Evolutionary conservation across 2,329 filamentous ascomycete genomes (phyloP).

Genomic region (Nemania serpens): DNA sequence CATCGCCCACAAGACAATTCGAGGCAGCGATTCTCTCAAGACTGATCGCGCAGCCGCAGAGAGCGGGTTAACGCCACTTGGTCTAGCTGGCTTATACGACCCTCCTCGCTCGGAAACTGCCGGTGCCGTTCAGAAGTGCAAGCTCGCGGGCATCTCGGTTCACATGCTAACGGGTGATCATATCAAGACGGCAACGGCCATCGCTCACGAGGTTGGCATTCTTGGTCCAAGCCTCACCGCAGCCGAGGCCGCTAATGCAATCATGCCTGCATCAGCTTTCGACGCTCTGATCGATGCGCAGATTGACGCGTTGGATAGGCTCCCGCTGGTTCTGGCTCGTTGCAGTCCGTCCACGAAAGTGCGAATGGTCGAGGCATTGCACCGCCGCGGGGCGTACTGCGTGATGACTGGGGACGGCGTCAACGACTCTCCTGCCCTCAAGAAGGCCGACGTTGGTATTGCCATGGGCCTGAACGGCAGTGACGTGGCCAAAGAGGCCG

Average conservation of each 20-base stretch:
- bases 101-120: constrained; percentile 71
- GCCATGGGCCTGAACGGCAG: constrained; percentile 74
- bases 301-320: constrained; percentile 62
- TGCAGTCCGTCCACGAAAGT: constrained; percentile 75
- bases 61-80: constrained; percentile 64
- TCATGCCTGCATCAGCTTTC: constrained; percentile 68
- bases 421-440: constrained; percentile 75
- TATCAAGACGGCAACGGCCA: constrained; percentile 68
- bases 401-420: constrained; percentile 79
- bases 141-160: constrained; percentile 65
- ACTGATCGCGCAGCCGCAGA: constrained; percentile 61
- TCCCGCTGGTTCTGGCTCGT: constrained; percentile 71
- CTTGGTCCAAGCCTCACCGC: constrained; percentile 46
- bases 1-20: constrained; percentile 59
- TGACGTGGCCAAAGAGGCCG: constrained; percentile 78
- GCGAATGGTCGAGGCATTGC: constrained; percentile 76
- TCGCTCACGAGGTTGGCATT: constrained; percentile 69
- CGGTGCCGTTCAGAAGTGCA: constrained; percentile 62
- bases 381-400: constrained; percentile 68
- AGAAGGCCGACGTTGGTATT: constrained; percentile 75
- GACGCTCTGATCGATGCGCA: constrained; percentile 65
- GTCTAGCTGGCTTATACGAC: constrained; percentile 73
- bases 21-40: constrained; percentile 42
- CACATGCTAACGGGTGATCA: constrained; percentile 75
- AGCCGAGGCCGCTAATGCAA: constrained; percentile 49